phyloP scores from a whole-genome alignment of 2,329 filamentous ascomycete species.

The Verticillium longisporum region DNA sequence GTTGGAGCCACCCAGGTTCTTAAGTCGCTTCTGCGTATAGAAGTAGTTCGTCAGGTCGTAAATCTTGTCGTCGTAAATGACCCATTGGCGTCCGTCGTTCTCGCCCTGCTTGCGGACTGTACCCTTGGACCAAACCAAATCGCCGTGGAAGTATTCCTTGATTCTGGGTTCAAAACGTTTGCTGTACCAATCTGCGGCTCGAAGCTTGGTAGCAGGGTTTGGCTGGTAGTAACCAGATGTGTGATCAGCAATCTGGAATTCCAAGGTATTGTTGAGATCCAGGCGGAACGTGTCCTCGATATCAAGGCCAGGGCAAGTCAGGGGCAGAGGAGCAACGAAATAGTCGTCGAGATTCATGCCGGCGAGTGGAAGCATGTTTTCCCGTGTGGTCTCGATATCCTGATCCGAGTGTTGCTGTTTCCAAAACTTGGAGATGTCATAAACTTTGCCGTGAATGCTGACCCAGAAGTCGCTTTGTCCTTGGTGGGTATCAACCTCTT shows the following conservation, averaged over 20 bases:
- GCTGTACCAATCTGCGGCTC: slow-evolving; percentile 69
- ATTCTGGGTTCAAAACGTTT: slow-evolving; percentile 70
- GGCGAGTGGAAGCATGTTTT: slow-evolving; percentile 69
- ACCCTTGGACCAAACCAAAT: slow-evolving; percentile 64
- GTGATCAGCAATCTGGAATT: slow-evolving; percentile 55
- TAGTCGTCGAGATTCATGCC: slow-evolving; percentile 78
- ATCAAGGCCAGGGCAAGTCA: slow-evolving; percentile 70
- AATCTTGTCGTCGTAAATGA: slow-evolving; percentile 65
- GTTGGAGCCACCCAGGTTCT: slow-evolving; percentile 47
- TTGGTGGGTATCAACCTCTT: slow-evolving; percentile 64
- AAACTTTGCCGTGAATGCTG: slow-evolving; percentile 79
- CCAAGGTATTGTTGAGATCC: slow-evolving; percentile 56
- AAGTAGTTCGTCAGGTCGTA: slow-evolving; percentile 95
- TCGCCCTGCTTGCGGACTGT: slow-evolving; percentile 59
- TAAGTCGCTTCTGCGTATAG: slow-evolving; percentile 57
- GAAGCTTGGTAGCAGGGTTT: slow-evolving; percentile 50
- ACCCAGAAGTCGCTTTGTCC: slow-evolving; percentile 79
- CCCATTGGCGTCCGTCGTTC: slow-evolving; percentile 67
- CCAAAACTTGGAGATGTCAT: slow-evolving; percentile 89
- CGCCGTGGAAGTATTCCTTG: slow-evolving; percentile 78
- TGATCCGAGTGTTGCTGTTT: slow-evolving; percentile 76
- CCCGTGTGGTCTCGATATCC: slow-evolving; percentile 49
- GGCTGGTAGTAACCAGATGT: slow-evolving; percentile 57
- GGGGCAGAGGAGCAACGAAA: slow-evolving; percentile 69
- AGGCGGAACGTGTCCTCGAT: slow-evolving; percentile 49